Evolutionary conservation across 148 eudicot genomes (phyloP).

Genomic region (Spergularia marina): DNA sequence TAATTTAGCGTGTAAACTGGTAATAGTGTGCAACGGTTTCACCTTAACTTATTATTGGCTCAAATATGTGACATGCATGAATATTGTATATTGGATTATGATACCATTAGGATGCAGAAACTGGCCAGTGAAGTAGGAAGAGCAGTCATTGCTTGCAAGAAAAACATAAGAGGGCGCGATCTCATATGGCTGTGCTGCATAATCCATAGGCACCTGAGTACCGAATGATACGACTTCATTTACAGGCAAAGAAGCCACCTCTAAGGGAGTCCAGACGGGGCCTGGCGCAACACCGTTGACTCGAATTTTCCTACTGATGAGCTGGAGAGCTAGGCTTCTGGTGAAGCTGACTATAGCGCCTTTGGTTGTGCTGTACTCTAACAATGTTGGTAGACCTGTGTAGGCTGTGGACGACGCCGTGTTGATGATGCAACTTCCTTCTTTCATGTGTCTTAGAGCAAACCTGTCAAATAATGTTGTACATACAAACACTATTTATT

Average conservation of each 20-base stretch:
- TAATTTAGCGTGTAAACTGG: no score
- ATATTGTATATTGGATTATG: no score
- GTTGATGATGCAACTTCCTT: constrained; percentile 10
- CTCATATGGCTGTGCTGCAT: neutral
- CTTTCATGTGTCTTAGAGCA: constrained; percentile 31
- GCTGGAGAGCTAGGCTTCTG: constrained; percentile 26
- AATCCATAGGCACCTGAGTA: neutral
- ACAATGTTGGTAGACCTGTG: neutral
- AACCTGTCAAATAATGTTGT: neutral
- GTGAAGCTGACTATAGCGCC: constrained; percentile 39
- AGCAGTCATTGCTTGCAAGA: neutral
- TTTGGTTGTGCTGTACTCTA: constrained; percentile 23
- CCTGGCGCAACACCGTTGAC: constrained; percentile 62
- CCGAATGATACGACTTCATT: neutral
- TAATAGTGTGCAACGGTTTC: no score
- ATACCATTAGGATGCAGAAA: neutral
- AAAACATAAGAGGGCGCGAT: no score
- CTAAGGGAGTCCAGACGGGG: constrained; percentile 54
- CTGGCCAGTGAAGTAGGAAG: neutral
- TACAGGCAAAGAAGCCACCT: neutral
- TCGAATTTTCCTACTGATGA: constrained; percentile 37
- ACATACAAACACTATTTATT: no score
- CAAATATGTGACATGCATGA: no score
- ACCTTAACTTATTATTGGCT: no score
- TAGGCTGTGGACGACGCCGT: neutral